Evolutionary conservation across 768 basidiomycete species (phyloP), one percentile per base, ranked within the genome.

Genomic region (Macrocybe gigantea): DNA sequence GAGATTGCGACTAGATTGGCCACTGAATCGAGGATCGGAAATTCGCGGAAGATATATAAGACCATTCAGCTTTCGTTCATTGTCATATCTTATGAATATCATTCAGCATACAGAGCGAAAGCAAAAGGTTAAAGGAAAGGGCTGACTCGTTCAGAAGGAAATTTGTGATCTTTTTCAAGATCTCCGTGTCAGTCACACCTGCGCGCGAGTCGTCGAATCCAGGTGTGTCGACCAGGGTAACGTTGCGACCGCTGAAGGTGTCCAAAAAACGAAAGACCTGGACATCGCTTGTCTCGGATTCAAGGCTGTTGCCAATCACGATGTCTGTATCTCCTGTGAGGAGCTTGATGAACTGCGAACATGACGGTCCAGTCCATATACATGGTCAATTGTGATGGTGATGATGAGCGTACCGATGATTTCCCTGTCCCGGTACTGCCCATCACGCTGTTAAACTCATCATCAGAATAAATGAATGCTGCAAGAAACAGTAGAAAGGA

Each of bases 371-470:
- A 38, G 36, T 38, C 36, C 14, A 38, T 38, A 38, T 11, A 14
- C 36, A 38, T 22, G 22, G 22, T 22, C 22, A 22, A 22, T 22
- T 22, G 22, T 22, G 22, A 22, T 22, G 22, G 22, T 22, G 36
- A 14, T 9, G 13, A 31, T 40, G 29, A 32, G 46, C 59, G 7
- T 49, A 65, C 64, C 10, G 60, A 60, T 44, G 63, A 64, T 47
- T 64, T 65, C 10, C 64, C 64, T 13, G 61, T 56, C 41, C 64
- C 63, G 5, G 61, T 65, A 3, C 58, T 57, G 0, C 64, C 64
- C 61, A 65, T 64, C 4, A 64, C 41, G 11, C 64, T 62, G 33
- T 8, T 11, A 50, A 39, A 15, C 36, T 14, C 29, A 50, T 14
- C 31, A 36, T 48, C 12, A 42, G 33, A 15, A 22, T 40, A 37